Base-by-base conservation (phyloP, 345 rosid species). In the Euphorbia pulcherrima region DNA sequence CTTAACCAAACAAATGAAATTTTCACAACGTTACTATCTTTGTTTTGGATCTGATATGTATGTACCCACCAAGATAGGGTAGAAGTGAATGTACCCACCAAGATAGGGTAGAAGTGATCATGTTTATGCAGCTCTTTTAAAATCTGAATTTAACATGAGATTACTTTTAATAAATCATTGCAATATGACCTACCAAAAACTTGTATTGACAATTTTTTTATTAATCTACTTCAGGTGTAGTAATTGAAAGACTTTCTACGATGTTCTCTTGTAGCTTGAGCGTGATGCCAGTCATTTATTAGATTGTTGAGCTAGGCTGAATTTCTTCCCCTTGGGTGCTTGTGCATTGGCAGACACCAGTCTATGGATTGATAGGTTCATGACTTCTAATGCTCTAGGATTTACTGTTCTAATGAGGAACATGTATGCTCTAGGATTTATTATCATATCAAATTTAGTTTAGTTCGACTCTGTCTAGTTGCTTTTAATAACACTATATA, bases 281-380 rank as follows among this genome's bases (percentile, higher is more conserved):
- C 97, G 97, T 58, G 97, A 91, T 81, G 85, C 85, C 73, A 88
- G 89, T 48, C 97, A 96, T 39, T 85, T 91, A 72, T 68, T 37
- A 28, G 97, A 90, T 79, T 93, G 97, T 80, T 77, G 81, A 69
- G 86, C 27, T 41, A 93, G 95, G 75, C 57, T 93, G 79, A 94
- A 91, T 72, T 79, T 85, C 71, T 86, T 84, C 66, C 99, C 97
- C 20, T 83, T 94, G 11, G 97, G 99, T 72, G 96, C 99, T 68
- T 94, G 99, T 83, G 99, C 96, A 74, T 75, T 89, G 80, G 99
- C 99, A 48, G 99, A 93, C 68, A 94, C 97, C 65, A 90, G 99
- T 73, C 74, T 94, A 30, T 93, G 97, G 20, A 87, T 94, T 67
- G 90, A 94, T 81, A 82, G 99, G 75, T 85, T 87, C 74, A 84